Conservation (phyloP, 495 filamentous ascomycete genomes). For the Cercophora newfieldiana region DNA sequence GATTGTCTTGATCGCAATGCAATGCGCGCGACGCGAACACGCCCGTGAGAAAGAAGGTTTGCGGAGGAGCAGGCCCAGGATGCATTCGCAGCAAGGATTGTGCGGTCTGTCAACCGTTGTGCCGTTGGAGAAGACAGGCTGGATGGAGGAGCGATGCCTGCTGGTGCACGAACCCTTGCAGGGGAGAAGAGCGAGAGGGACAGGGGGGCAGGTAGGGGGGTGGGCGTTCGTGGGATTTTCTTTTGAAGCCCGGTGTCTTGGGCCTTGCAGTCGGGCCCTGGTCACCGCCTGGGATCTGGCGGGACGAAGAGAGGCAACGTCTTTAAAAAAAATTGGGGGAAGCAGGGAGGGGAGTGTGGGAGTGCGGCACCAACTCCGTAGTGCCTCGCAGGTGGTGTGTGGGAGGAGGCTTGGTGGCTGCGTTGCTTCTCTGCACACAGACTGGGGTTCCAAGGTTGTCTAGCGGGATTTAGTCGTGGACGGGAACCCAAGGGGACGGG, state of each 20-base stretch:
- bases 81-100: conserved; percentile 25
- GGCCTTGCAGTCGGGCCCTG: conserved; percentile 28
- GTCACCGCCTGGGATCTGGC: conserved; percentile 29
- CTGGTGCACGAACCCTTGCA: conserved; percentile 23
- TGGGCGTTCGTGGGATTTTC: conserved; percentile 21
- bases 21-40: conserved; percentile 1
- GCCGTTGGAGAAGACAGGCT: conserved; percentile 17
- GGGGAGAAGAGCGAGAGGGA: conserved; percentile 4
- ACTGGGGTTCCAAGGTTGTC: conserved; percentile 24
- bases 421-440: conserved; percentile 23
- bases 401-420: conserved; percentile 33
- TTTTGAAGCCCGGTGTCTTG: conserved; percentile 27
- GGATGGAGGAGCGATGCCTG: conserved; percentile 12
- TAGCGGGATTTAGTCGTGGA: conserved; percentile 28
- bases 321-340: conserved; percentile 31
- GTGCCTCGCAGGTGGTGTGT: conserved; percentile 19
- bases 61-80: conserved; percentile 13
- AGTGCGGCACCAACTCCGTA: conserved; percentile 8
- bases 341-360: conserved; percentile 28
- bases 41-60: conserved; percentile 14
- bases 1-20: neutral
- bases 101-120: conserved; percentile 28
- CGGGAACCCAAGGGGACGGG: conserved; percentile 32
- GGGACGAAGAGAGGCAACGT: conserved; percentile 32
- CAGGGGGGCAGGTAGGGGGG: conserved; percentile 16